These are phyloP conservation scores for Blastocrithidia nonstop DNA, from an alignment of 208 protist species.

Conservation along the genomic window DNA sequence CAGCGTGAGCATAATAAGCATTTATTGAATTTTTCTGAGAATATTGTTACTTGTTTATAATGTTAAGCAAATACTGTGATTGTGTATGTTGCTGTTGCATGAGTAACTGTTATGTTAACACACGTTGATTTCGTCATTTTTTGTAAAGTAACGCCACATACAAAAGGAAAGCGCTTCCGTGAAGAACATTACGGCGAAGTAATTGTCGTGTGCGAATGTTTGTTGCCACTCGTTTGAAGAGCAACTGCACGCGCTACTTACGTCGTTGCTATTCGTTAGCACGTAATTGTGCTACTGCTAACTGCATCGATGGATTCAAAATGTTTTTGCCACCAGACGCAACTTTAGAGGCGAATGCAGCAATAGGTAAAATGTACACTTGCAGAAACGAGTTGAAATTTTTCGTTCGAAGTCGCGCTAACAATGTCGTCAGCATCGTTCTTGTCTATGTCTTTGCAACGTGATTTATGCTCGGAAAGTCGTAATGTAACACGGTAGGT, in stretches of 20 bases:
- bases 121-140: slow-evolving; percentile 16
- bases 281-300: slow-evolving; percentile 26
- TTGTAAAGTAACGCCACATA: slow-evolving; percentile 36
- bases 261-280: slow-evolving; percentile 11
- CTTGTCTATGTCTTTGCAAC: slow-evolving; percentile 4
- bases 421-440: slow-evolving; percentile 3
- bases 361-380: slow-evolving; percentile 23
- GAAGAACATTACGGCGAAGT: slow-evolving; percentile 11
- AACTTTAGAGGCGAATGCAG: slow-evolving; percentile 11
- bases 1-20: not conserved
- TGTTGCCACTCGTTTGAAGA: slow-evolving; percentile 29
- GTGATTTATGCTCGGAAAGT: not conserved
- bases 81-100: not conserved
- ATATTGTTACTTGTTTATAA: not conserved
- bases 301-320: slow-evolving; percentile 12
- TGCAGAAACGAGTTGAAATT: slow-evolving; percentile 22
- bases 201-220: slow-evolving; percentile 31
- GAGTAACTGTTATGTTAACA: not conserved
- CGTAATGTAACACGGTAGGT: slow-evolving; percentile 3
- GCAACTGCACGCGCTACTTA: slow-evolving; percentile 9
- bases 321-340: not conserved
- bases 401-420: slow-evolving; percentile 9
- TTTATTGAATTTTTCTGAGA: not conserved
- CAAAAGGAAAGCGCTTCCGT: slow-evolving; percentile 24
- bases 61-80: not conserved